phyloP scores from a whole-genome alignment of 306 rosid genomes.

The Pyrus bretschneideri region DNA sequence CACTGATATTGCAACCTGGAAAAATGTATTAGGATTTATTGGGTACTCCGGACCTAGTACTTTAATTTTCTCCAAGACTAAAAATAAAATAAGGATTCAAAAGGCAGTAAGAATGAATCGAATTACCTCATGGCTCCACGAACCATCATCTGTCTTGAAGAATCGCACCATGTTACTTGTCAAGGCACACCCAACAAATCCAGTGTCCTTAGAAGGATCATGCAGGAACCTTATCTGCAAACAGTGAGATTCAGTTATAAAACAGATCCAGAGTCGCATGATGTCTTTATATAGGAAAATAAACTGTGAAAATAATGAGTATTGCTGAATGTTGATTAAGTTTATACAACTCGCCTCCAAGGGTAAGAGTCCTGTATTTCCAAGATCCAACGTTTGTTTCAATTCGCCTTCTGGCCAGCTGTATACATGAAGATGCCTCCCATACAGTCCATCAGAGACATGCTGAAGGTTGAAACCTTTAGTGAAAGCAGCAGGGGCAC shows the following conservation, averaged over 20 bases:
- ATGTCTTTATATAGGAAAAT: background rate
- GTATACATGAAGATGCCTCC: conserved; percentile 84
- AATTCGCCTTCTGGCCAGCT: conserved; percentile 91
- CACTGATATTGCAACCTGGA: conserved; percentile 65
- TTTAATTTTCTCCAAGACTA: background rate
- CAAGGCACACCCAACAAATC: conserved; percentile 83
- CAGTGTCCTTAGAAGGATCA: conserved; percentile 86
- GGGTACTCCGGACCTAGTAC: background rate
- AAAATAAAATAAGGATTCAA: too few species aligned
- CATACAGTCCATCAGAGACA: conserved; percentile 71
- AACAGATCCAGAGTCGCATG: too few species aligned
- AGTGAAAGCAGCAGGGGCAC: conserved; percentile 85
- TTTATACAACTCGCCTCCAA: conserved; percentile 47
- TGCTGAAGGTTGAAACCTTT: conserved; percentile 76
- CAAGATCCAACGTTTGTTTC: conserved; percentile 92
- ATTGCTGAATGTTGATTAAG: background rate
- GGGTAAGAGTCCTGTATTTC: conserved; percentile 71
- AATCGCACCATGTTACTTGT: conserved; percentile 85
- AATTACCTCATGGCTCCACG: conserved; percentile 90
- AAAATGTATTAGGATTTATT: background rate
- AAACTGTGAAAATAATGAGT: background rate
- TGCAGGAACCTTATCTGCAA: conserved; percentile 84
- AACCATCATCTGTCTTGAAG: conserved; percentile 60
- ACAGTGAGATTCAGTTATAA: background rate
- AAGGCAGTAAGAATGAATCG: background rate